Evolutionary conservation across 768 basidiomycete genomes (phyloP).

Genomic region (Tulasnella sp.): DNA sequence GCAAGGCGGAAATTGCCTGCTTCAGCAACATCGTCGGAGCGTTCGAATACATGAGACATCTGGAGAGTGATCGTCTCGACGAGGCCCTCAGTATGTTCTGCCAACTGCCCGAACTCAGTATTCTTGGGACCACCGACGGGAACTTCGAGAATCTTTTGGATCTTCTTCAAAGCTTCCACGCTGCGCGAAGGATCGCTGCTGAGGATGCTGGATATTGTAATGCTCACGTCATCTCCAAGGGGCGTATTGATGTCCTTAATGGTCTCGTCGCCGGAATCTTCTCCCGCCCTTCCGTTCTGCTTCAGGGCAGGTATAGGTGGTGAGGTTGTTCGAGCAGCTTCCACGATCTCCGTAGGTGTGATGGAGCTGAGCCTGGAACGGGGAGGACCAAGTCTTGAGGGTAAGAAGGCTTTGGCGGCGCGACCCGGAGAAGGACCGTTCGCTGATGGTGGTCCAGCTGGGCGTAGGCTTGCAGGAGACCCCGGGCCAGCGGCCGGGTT

Average conservation of each 20-base stretch:
- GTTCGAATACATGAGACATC: constrained; percentile 87
- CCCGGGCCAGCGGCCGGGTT: background rate
- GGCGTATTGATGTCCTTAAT: background rate
- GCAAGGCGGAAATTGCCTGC: constrained; percentile 86
- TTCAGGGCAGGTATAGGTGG: background rate
- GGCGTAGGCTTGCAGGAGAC: background rate
- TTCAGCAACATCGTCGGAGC: constrained; percentile 59
- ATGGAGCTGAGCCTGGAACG: constrained; percentile 30
- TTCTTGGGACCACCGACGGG: constrained; percentile 65
- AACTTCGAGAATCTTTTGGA: constrained; percentile 77
- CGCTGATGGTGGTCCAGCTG: constrained; percentile 6
- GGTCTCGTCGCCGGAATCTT: background rate
- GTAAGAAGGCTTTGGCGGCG: constrained; percentile 63
- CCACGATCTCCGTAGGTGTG: background rate
- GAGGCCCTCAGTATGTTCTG: constrained; percentile 73
- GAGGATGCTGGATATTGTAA: constrained; percentile 81
- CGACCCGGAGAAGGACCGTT: background rate
- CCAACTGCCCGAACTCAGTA: constrained; percentile 66
- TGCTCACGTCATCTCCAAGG: constrained; percentile 47
- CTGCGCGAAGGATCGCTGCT: constrained; percentile 78
- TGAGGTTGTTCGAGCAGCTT: background rate
- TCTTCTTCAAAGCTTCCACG: constrained; percentile 88
- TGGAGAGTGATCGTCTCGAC: constrained; percentile 86
- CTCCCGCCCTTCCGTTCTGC: background rate
- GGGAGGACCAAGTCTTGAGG: constrained; percentile 66